A percentile compares a stretch with the other conserved stretches of the same genome.
Conservation (phyloP, 306 rosid genomes). For the Gastrolobium bilobum region DNA sequence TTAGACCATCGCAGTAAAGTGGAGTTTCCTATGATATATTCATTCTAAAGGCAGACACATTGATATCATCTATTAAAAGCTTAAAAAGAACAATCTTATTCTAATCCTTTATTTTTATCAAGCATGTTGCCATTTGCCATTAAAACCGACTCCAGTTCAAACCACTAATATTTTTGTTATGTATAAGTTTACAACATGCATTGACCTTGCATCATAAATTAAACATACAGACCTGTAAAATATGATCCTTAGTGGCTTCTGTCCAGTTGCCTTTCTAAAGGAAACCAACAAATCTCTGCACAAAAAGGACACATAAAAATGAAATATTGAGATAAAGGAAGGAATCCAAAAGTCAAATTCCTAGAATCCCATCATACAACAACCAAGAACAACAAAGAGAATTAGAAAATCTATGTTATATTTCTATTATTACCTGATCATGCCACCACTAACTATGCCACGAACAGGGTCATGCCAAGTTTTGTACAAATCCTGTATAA, state of each 20-base stretch:
- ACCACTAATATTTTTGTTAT: not conserved
- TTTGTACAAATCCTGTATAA: conserved; percentile 88
- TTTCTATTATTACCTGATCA: conserved; percentile 70
- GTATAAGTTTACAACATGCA: not conserved
- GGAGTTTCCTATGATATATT: not conserved
- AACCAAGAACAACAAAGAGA: conserved; percentile 3
- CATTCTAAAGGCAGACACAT: not conserved
- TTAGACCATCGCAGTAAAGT: not conserved
- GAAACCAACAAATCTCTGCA: conserved; percentile 92
- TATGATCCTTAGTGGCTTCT: conserved; percentile 91
- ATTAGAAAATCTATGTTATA: not conserved
- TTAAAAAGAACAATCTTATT: not conserved
- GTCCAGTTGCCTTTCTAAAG: conserved; percentile 92
- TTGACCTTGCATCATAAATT: conserved; percentile 1
- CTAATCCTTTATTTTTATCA: not conserved
- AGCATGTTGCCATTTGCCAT: not conserved
- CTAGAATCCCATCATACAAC: conserved; percentile 8
- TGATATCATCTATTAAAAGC: not conserved
- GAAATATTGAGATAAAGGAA: conserved; percentile 27
- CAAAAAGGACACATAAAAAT: conserved; percentile 15
- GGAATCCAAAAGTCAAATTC: conserved; percentile 26
- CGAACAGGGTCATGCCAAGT: conserved; percentile 94
- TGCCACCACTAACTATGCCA: conserved; percentile 89
- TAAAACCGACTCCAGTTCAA: not conserved
- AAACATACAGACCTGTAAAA: conserved; percentile 75